Base-by-base conservation (phyloP, 139 green algal species). In the Edaphochlamys debaryana region DNA sequence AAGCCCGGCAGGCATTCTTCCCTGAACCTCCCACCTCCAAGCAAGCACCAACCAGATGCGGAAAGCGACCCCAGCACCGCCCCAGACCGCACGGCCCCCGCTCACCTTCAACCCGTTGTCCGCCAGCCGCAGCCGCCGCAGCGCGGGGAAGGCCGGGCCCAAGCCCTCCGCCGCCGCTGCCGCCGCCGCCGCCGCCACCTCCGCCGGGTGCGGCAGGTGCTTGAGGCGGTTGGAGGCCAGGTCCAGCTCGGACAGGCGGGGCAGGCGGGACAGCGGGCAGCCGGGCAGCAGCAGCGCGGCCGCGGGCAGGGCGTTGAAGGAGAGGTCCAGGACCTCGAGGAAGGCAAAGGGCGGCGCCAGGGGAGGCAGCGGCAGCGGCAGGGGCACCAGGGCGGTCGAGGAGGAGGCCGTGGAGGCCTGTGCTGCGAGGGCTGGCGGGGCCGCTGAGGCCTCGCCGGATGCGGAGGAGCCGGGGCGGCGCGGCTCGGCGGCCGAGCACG, bases 251-350 rank as follows among this genome's bases (percentile, higher is more conserved):
- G 30, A 30, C 56, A 90, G 66, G 13, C 66, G 45, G 32, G 78
- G 78, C 50, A 84, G 78, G 20, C 15, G 29, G 5, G 78, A 66
- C 78, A 85, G 66, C n/a, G 78, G 78, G 13, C 37, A 73, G 23
- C 50, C 40, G 27, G 67, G 79, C 54, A 79, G 32, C 25, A 85
- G 68, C 69, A 78, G 42, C 67, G 50, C 17, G 80, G 22, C 20
- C 69, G 41, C 5, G 89, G 69, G 36, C 42, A 29, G n/a, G n/a
- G n/a, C n/a, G 74, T 91, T 91, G 80, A 85, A 89, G 58, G 48
- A 82, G 23, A 91, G 79, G 77, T 91, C 87, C 41, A 91, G 29
- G 0, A 78, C 48, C 38, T 79, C 64, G 64, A 87, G 67, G 36
- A 60, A 52, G 22, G 36, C n/a, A 40, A 83, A 87, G 6, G 81